Base-by-base conservation (phyloP, 306 rosid species). In the Sphenostylis stenocarpa region DNA sequence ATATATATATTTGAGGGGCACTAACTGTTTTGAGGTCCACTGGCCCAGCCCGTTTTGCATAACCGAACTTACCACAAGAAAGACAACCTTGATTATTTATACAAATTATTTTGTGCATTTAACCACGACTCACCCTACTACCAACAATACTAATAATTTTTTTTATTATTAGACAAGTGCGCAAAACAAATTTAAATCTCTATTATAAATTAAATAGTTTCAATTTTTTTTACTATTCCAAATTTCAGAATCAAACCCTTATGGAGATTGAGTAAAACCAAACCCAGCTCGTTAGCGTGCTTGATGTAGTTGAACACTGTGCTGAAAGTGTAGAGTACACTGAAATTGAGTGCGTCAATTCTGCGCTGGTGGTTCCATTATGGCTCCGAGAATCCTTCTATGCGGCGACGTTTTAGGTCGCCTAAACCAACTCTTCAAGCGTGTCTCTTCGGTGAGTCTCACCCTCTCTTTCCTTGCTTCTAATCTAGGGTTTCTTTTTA, bases 371-470 rank as follows among this genome's bases (percentile, higher is more conserved):
- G 6, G 24, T 81, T 45, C 16, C 23, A 55, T 49, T 6, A 95
- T 95, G 99, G 85, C 97, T 58, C 90, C 97, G 1, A 85, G 93
- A 86, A 89, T 92, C 80, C 88, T 92, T 0, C 94, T 92, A 39
- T 91, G 97, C 79, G 99, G 99, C 79, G 96, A 95, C 82, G 93
- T 91, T 72, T 70, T 57, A 1, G 99, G 99, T 15, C 88, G 88
- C 67, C 91, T 92, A 24, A 88, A 80, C 85, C 97, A 85, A 84
- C 99, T 95, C 85, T 90, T 85, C 88, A 95, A 92, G 84, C 97
- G 99, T 29, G 96, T 92, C 53, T 82, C 87, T 57, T 88, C 94
- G 83, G 98, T 94, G 1, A 57, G 16, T 41, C 15, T 41, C 5
- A 41, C 41, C 67, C 43, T 39, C 84, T 82, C 15, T 55, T 44